phyloP scores from a whole-genome alignment of 345 rosid species.

The Salix exigua region DNA sequence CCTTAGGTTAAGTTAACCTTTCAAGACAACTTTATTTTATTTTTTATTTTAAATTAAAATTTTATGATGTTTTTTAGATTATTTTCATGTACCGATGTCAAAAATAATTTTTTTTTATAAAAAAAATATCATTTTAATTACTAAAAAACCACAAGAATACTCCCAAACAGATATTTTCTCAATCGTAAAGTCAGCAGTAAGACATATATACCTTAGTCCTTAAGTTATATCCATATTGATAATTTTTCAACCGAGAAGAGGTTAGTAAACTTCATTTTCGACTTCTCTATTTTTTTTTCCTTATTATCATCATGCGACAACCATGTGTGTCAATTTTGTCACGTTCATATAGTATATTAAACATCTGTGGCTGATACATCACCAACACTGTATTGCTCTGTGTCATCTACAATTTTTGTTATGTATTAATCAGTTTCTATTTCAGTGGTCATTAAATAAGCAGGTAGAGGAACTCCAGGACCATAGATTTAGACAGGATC shows the following conservation, averaged over 20 bases:
- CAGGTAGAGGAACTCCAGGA: background rate
- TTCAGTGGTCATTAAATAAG: too few relatives aligned
- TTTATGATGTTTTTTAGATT: too few relatives aligned
- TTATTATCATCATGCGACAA: constrained; percentile 20
- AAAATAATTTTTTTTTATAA: too few relatives aligned
- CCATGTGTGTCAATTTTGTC: constrained; percentile 5
- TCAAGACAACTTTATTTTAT: background rate
- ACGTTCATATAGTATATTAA: background rate
- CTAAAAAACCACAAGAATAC: too few relatives aligned
- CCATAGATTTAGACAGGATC: background rate
- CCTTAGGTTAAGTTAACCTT: background rate
- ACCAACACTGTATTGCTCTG: background rate
- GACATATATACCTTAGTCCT: constrained; percentile 6
- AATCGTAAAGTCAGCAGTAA: too few relatives aligned
- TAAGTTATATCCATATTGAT: constrained; percentile 16
- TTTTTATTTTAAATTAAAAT: too few relatives aligned
- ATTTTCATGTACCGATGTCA: too few relatives aligned
- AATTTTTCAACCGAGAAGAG: background rate
- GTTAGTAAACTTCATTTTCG: constrained; percentile 27
- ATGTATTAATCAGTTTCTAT: too few relatives aligned
- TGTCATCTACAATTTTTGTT: background rate
- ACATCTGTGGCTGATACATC: background rate
- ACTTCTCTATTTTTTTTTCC: background rate
- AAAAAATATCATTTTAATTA: too few relatives aligned
- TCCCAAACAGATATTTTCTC: too few relatives aligned